Evolutionary conservation across 345 rosid species (phyloP), one percentile per base, ranked within the genome.

Genomic region (Eucalyptus shirleyi): DNA sequence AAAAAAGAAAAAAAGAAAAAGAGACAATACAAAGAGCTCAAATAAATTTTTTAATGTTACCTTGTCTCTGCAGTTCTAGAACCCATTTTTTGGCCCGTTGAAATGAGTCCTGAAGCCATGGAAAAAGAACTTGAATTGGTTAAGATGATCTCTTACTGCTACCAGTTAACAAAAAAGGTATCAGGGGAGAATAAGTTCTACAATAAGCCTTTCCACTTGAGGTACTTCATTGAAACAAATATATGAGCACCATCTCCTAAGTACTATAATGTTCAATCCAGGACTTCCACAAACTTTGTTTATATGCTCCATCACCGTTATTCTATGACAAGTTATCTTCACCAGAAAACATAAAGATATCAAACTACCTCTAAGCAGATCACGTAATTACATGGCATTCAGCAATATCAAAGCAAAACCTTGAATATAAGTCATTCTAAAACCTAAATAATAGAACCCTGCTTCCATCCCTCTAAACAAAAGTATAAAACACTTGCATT

Each of bases 21-120:
- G 5, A 9, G 45, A 53, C 40, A 50, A 32, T 19, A 37, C 12
- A 21, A 18, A 88, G 72, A 59, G 47, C 82, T 44, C 80, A 40
- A 23, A 51, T 65, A 50, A 44, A 7, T 50, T 50, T 45, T 56
- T 50, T 67, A 62, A 32, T 32, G 50, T 88, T 91, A 94, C 96
- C 96, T 94, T 94, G 97, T 90, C 96, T 92, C 91, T 95, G 95
- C 93, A 95, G 88, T 92, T 95, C 97, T 47, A 88, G 91, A 91
- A 95, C 96, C 96, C 97, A 95, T 86, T 93, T 94, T 90, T 95
- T 95, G 24, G 96, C 97, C 87, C 94, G 89, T 60, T 90, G 90
- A 93, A 95, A 95, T n/a, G 96, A 93, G 7, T 95, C 96, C 97
- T 94, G 91, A 90, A 87, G 55, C 62, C 18, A 89, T 87, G 85